These are phyloP conservation scores for Russula emetica DNA, from an alignment of 768 basidiomycete genomes.

Conservation along the genomic window DNA sequence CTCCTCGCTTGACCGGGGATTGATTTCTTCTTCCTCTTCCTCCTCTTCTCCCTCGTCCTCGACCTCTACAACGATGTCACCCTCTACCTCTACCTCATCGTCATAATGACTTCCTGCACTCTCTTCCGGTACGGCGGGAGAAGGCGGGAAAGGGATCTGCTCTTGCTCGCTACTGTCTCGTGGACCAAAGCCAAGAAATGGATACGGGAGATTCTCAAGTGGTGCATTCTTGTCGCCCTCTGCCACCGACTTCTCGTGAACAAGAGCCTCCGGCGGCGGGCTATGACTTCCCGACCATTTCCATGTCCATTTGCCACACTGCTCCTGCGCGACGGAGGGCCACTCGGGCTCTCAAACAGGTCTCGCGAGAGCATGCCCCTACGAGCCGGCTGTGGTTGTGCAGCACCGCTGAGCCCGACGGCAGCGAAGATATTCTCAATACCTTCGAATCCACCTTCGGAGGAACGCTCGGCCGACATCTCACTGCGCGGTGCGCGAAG, in stretches of 20 bases:
- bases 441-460: slow-evolving; percentile 43
- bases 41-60: slow-evolving; percentile 42
- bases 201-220: slow-evolving; percentile 59
- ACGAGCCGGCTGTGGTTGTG: slow-evolving; percentile 47
- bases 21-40: slow-evolving; percentile 33
- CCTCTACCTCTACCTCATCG: slow-evolving; percentile 26
- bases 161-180: slow-evolving; percentile 51
- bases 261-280: slow-evolving; percentile 40
- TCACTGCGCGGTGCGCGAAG: slow-evolving; percentile 35
- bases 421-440: slow-evolving; percentile 58
- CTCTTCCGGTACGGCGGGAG: slow-evolving; percentile 44
- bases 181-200: slow-evolving; percentile 59
- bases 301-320: slow-evolving; percentile 26
- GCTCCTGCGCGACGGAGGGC: slow-evolving; percentile 30
- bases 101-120: slow-evolving; percentile 29
- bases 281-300: not conserved
- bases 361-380: slow-evolving; percentile 59
- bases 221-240: slow-evolving; percentile 50
- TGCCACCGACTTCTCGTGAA: slow-evolving; percentile 20
- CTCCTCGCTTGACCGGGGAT: slow-evolving; percentile 39
- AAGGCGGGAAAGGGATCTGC: slow-evolving; percentile 74
- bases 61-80: slow-evolving; percentile 36
- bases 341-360: slow-evolving; percentile 55
- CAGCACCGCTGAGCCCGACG: slow-evolving; percentile 44
- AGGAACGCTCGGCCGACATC: slow-evolving; percentile 33